phyloP scores from a whole-genome alignment of 2,329 filamentous ascomycete genomes.

The Furcasterigmium sp. region DNA sequence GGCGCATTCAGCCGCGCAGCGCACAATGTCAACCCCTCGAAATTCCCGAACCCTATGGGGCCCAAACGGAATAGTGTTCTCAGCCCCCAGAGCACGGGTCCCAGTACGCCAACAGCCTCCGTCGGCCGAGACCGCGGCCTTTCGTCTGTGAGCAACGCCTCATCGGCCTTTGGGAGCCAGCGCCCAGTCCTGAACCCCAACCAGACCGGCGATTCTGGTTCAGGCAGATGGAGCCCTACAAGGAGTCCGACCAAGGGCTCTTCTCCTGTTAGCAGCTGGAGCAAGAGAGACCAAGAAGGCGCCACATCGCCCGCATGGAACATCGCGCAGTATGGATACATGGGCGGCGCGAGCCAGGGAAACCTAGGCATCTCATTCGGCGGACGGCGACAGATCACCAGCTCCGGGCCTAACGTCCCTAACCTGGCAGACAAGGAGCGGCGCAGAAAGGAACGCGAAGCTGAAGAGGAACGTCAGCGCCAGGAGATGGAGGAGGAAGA shows the following conservation, averaged over 20 bases:
- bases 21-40: conserved; percentile 64
- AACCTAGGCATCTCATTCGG: conserved; percentile 94
- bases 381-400: conserved; percentile 87
- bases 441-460: conserved; percentile 47
- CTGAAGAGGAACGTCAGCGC: conserved; percentile 55
- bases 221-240: conserved; percentile 56
- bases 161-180: conserved; percentile 39
- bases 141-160: conserved; percentile 55
- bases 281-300: conserved; percentile 74
- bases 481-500: conserved; percentile 49
- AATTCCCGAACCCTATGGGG: conserved; percentile 65
- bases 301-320: conserved; percentile 91
- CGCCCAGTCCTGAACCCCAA: conserved; percentile 36
- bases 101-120: conserved; percentile 26
- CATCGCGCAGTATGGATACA: conserved; percentile 96
- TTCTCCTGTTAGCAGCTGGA: conserved; percentile 76
- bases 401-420: conserved; percentile 71
- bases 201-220: conserved; percentile 47
- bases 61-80: conserved; percentile 54
- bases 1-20: conserved; percentile 87
- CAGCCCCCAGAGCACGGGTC: conserved; percentile 63
- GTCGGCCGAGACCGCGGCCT: conserved; percentile 44
- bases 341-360: conserved; percentile 94
- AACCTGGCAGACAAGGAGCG: conserved; percentile 82
- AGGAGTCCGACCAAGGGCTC: conserved; percentile 52